These are phyloP conservation scores for Stylonectria norvegica DNA, from an alignment of 2,329 filamentous ascomycete genomes.

Conservation along the genomic window DNA sequence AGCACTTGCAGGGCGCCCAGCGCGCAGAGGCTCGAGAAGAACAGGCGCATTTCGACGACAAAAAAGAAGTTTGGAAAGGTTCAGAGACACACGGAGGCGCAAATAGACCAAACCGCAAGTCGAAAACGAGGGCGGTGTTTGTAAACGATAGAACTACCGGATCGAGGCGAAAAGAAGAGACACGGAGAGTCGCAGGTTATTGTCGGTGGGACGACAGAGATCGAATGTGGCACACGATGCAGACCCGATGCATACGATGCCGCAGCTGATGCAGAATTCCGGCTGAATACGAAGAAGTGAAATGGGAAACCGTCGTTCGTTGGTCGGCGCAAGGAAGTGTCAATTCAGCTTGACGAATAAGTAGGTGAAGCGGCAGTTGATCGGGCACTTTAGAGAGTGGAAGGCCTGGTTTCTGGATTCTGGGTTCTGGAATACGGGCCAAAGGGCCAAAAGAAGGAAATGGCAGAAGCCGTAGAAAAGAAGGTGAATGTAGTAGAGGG, in stretches of 20 bases:
- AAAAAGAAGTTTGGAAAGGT: too few species aligned
- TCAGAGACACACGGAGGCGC: too few species aligned
- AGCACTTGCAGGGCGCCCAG: constrained; percentile 26
- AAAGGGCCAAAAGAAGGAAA: constrained; percentile 8
- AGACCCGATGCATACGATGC: constrained; percentile 9
- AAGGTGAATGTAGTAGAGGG: constrained; percentile 6
- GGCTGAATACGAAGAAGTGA: constrained; percentile 20
- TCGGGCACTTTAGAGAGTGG: neutral
- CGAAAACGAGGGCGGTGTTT: too few species aligned
- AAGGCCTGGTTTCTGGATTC: neutral
- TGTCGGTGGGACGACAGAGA: constrained; percentile 13
- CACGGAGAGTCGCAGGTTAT: too few species aligned
- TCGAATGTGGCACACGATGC: constrained; percentile 21
- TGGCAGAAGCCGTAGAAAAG: constrained; percentile 6
- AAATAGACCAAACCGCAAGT: too few species aligned
- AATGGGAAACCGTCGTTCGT: too few species aligned
- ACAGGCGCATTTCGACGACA: constrained; percentile 26
- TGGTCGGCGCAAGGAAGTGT: neutral
- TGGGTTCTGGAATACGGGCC: neutral
- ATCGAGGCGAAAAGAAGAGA: constrained; percentile 4
- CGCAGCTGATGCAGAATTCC: constrained; percentile 17
- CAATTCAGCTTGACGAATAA: too few species aligned
- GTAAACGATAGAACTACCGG: constrained; percentile 1
- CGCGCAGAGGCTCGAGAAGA: constrained; percentile 28
- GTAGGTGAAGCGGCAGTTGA: too few species aligned